Conservation (phyloP, 139 green algal genomes). For the Chlamydomonas applanata region DNA sequence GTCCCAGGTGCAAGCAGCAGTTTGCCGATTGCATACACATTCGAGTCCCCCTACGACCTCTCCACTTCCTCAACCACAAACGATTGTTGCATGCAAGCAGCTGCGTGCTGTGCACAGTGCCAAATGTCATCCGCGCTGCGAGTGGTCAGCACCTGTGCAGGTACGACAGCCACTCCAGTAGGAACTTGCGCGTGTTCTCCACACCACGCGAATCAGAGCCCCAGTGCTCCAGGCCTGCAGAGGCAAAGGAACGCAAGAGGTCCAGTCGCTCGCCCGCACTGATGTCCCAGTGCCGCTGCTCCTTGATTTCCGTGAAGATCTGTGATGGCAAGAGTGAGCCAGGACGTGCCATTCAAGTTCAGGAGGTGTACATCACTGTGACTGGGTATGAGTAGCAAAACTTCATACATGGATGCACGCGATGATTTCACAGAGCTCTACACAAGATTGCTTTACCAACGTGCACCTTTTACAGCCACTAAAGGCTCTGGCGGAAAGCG, state of each 20-base stretch:
- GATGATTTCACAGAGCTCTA: too few species aligned
- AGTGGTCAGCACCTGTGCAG: slow-evolving; percentile 72
- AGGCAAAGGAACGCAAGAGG: slow-evolving; percentile 73
- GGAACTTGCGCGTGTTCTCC: slow-evolving; percentile 89
- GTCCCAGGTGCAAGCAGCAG: too few species aligned
- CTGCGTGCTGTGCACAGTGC: too few species aligned
- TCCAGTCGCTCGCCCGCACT: slow-evolving; percentile 85
- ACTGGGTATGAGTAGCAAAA: background rate
- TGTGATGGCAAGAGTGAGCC: background rate
- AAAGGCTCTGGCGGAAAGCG: too few species aligned
- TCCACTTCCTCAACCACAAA: too few species aligned
- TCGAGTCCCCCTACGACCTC: too few species aligned
- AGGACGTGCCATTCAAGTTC: too few species aligned
- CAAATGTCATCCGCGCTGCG: too few species aligned
- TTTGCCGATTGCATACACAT: too few species aligned
- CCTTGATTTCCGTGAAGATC: slow-evolving; percentile 82
- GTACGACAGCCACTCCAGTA: slow-evolving; percentile 97
- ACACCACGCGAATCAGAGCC: slow-evolving; percentile 87
- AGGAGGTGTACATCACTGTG: background rate
- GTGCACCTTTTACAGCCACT: too few species aligned
- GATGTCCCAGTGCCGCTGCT: slow-evolving; percentile 96
- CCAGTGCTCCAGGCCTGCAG: slow-evolving; percentile 91
- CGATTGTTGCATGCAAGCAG: too few species aligned
- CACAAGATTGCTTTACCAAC: too few species aligned
- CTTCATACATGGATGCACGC: background rate